Evolutionary conservation across 352 stramenopile genomes (phyloP).

Genomic region (Pythium folliculosum): DNA sequence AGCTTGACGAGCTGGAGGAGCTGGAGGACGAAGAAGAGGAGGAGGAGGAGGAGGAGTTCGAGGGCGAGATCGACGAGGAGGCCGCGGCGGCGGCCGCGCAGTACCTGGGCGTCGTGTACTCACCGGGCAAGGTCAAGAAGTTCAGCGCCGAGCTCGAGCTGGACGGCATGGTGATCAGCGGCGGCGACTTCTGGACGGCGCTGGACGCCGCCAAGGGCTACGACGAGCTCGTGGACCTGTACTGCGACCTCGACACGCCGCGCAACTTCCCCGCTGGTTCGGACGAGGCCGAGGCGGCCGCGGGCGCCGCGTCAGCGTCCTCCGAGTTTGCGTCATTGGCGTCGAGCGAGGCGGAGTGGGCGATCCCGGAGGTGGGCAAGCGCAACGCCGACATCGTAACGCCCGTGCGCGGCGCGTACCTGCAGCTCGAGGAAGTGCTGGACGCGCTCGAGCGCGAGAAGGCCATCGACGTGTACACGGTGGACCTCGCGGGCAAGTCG

Average conservation of each 20-base stretch:
- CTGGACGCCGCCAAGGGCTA: constrained; percentile 81
- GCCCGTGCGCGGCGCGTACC: constrained; percentile 55
- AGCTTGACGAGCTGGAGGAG: constrained; percentile 23
- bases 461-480: constrained; percentile 75
- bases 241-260: constrained; percentile 74
- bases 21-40: constrained; percentile 28
- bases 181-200: constrained; percentile 82
- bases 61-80: constrained; percentile 33
- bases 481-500: constrained; percentile 75
- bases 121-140: constrained; percentile 78
- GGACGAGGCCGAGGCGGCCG: constrained; percentile 35
- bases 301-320: constrained; percentile 12
- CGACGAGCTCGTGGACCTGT: constrained; percentile 80
- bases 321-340: constrained; percentile 13
- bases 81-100: constrained; percentile 37
- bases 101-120: constrained; percentile 73
- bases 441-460: constrained; percentile 71
- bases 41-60: constrained; percentile 25
- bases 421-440: constrained; percentile 74
- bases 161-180: constrained; percentile 68
- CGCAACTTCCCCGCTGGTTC: constrained; percentile 63
- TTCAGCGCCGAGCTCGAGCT: constrained; percentile 77
- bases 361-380: constrained; percentile 62
- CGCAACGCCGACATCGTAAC: constrained; percentile 80
- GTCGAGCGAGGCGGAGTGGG: constrained; percentile 46